Evolutionary conservation across 192 early-diverging fungal genomes (phyloP).

Genomic region (Coemansia sp.): DNA sequence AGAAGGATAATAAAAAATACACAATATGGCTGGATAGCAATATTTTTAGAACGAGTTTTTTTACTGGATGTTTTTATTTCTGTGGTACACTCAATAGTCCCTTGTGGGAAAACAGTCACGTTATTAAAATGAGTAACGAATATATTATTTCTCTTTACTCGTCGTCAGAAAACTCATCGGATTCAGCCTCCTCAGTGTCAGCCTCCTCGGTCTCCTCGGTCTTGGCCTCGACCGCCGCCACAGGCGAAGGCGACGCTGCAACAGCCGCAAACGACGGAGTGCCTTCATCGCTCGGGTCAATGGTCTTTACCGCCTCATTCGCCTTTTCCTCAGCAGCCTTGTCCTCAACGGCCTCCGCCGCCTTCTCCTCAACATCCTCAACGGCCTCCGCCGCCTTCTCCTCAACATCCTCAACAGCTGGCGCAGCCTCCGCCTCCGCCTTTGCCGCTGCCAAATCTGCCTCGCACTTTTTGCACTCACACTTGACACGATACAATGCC

Average conservation of each 20-base stretch:
- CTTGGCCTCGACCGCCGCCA: neutral
- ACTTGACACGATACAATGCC: constrained; percentile 60
- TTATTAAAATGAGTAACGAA: too few relatives aligned
- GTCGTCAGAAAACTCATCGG: too few relatives aligned
- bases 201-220: too few relatives aligned
- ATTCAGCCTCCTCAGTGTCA: too few relatives aligned
- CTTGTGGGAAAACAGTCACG: too few relatives aligned
- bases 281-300: constrained; percentile 1
- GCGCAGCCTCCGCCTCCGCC: neutral
- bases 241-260: constrained; percentile 7
- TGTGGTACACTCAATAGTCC: too few relatives aligned
- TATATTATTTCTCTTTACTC: too few relatives aligned
- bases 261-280: constrained; percentile 13
- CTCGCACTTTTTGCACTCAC: constrained; percentile 60
- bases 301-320: neutral
- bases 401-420: neutral
- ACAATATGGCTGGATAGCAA: too few relatives aligned
- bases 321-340: neutral
- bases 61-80: too few relatives aligned
- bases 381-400: neutral
- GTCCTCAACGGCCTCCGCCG: neutral
- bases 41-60: too few relatives aligned
- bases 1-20: too few relatives aligned
- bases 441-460: constrained; percentile 15
- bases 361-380: neutral